These are phyloP conservation scores for Blastobotrys raffinosifermentans DNA, from an alignment of 1,139 yeast genomes.

Conservation along the genomic window DNA sequence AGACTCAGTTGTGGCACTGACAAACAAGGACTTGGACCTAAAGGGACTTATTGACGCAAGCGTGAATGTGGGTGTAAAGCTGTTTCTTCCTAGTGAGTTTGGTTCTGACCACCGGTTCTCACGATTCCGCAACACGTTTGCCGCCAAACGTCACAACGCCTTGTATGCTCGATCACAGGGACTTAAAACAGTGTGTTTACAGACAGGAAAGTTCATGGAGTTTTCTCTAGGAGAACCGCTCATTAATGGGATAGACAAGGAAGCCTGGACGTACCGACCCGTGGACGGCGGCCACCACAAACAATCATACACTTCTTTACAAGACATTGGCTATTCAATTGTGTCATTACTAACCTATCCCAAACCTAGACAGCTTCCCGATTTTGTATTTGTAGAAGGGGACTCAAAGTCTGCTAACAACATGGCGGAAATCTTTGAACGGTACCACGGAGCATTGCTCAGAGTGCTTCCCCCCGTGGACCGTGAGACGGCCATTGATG, in stretches of 20 bases:
- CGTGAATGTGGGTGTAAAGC: conserved; percentile 40
- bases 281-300: conserved; percentile 40
- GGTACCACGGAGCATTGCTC: conserved; percentile 37
- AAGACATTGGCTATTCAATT: conserved; percentile 46
- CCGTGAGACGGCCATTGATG: conserved; percentile 30
- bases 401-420: conserved; percentile 39
- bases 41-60: conserved; percentile 36
- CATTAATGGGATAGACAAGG: conserved; percentile 28
- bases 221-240: conserved; percentile 17
- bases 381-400: conserved; percentile 41
- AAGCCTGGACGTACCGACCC: conserved; percentile 35
- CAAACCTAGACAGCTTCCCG: conserved; percentile 39
- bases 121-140: conserved; percentile 36
- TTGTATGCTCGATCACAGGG: conserved; percentile 41
- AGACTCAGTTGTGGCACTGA: conserved; percentile 48
- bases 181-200: conserved; percentile 47
- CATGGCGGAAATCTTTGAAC: conserved; percentile 40
- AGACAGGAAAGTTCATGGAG: conserved; percentile 42
- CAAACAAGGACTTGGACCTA: conserved; percentile 32
- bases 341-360: conserved; percentile 40
- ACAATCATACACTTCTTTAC: conserved; percentile 35
- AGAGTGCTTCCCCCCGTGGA: conserved; percentile 22
- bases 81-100: conserved; percentile 59
- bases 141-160: conserved; percentile 39
- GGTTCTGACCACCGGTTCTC: conserved; percentile 41